Evolutionary conservation across 164 flowering plant genomes (phyloP), one percentile per base, ranked within the genome.

Genomic region (Echeveria elegans): DNA sequence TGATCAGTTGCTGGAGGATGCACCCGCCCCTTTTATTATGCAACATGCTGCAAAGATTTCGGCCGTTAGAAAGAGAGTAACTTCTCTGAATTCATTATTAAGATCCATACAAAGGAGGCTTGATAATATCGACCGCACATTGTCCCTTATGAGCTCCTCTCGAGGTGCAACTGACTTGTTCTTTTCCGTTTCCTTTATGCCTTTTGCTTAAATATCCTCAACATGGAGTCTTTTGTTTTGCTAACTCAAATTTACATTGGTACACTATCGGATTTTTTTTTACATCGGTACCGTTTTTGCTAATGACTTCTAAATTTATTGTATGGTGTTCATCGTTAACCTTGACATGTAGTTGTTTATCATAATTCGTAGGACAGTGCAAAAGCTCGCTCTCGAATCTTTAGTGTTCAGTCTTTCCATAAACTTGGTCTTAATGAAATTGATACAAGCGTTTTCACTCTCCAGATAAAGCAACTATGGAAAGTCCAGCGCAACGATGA

Each of bases 21-120:
- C 97, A 68, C 99, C 99, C 0, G 73, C 83, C 78, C 96, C 96
- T 12, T 88, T 91, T 69, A 83, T 89, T 14, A 83, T 91, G 90
- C 97, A 94, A 69, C 87, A 94, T 72, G 99, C 96, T 24, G 83
- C 92, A 58, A 94, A 80, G 81, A 82, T 94, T 36, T 84, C 92
- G 47, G 79, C 76, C 19, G 86, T 94, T 73, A 88, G 94, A 69
- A 88, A 83, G 81, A 85, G 97, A 76, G 92, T 95, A 47, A 82
- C 80, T 24, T 84, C 96, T 5, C 69, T 91, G 71, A 94, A 94
- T 71, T 74, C 81, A 19, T 69, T 89, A 48, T 73, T 95, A 64
- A 88, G 73, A 72, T 82, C 87, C 9, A 82, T 95, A 72, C 97
- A 95, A 63, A 77, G 81, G 12, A 87, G 97, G 65, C 64, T 95